Evolutionary conservation across 345 rosid species (phyloP).

Genomic region (Xanthoceras sorbifolium): DNA sequence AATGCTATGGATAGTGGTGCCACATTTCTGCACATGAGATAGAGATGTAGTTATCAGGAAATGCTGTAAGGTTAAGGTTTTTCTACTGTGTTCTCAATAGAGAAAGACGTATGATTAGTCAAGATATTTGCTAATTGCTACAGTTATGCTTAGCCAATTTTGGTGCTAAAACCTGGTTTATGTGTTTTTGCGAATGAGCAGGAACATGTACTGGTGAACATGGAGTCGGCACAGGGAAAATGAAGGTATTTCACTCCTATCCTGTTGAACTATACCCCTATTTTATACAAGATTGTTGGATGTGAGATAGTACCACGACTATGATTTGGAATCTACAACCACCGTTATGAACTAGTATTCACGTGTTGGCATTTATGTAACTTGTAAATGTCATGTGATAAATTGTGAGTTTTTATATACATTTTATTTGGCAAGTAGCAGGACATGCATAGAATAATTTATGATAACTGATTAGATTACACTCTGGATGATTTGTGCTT

Average conservation of each 20-base stretch:
- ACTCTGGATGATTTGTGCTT: background rate
- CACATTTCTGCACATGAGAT: background rate
- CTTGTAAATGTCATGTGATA: background rate
- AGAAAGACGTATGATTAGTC: background rate
- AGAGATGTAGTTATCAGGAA: background rate
- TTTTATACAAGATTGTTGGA: background rate
- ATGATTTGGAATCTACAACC: background rate
- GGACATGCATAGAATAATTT: background rate
- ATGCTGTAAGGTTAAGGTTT: background rate
- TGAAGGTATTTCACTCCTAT: conserved; percentile 59
- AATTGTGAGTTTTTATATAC: no score
- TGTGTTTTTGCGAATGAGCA: conserved; percentile 32
- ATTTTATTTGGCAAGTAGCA: background rate
- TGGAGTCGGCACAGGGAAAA: conserved; percentile 92
- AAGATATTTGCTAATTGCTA: background rate
- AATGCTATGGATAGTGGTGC: conserved; percentile 2
- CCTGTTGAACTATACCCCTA: background rate
- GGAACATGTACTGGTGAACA: conserved; percentile 98
- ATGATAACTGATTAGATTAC: background rate
- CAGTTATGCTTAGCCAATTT: conserved; percentile 1
- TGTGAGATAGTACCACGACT: background rate
- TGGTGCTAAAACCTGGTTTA: conserved; percentile 11
- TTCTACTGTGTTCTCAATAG: background rate
- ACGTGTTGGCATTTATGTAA: background rate
- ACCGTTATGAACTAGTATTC: background rate